Evolutionary conservation across 371 early-diverging fungal genomes (phyloP).

Genomic region (Globomyces sp.): DNA sequence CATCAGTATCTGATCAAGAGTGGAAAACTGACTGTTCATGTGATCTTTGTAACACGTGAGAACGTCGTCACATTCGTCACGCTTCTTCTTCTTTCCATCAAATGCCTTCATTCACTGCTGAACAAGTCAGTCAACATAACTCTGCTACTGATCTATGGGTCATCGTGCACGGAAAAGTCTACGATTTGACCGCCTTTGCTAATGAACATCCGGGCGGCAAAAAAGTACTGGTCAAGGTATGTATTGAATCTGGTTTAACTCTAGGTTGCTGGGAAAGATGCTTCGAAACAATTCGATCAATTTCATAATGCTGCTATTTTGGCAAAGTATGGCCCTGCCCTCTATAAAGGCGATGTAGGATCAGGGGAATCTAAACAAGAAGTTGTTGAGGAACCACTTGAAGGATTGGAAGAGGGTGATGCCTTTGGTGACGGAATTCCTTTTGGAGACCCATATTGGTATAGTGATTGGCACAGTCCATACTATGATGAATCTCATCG

Average conservation of each 20-base stretch:
- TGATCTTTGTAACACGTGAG: too few relatives aligned
- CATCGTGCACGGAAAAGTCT: slow-evolving; percentile 68
- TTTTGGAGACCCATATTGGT: slow-evolving; percentile 85
- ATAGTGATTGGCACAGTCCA: slow-evolving; percentile 51
- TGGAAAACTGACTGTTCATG: too few relatives aligned
- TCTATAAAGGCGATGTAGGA: slow-evolving; percentile 32
- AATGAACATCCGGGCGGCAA: slow-evolving; percentile 51
- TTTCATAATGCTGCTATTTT: slow-evolving; percentile 65
- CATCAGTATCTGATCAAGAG: too few relatives aligned
- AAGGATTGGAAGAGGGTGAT: slow-evolving; percentile 41
- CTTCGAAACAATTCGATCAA: slow-evolving; percentile 82
- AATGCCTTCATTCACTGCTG: slow-evolving; percentile 24
- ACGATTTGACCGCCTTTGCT: slow-evolving; percentile 77
- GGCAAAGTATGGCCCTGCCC: slow-evolving; percentile 39
- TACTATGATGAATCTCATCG: slow-evolving; percentile 76
- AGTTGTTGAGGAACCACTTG: slow-evolving; percentile 20
- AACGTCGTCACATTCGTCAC: too few relatives aligned
- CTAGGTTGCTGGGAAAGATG: slow-evolving; percentile 78
- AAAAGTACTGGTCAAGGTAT: background rate
- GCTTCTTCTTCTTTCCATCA: too few relatives aligned
- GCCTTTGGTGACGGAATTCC: slow-evolving; percentile 52
- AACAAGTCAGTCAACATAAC: slow-evolving; percentile 63
- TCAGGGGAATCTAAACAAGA: slow-evolving; percentile 18
- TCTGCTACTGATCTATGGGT: slow-evolving; percentile 59
- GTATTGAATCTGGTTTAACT: slow-evolving; percentile 9